A percentile compares a stretch with the other conserved stretches of the same genome.
phyloP scores from a whole-genome alignment of 768 basidiomycete genomes.

The Suillus alpinus region DNA sequence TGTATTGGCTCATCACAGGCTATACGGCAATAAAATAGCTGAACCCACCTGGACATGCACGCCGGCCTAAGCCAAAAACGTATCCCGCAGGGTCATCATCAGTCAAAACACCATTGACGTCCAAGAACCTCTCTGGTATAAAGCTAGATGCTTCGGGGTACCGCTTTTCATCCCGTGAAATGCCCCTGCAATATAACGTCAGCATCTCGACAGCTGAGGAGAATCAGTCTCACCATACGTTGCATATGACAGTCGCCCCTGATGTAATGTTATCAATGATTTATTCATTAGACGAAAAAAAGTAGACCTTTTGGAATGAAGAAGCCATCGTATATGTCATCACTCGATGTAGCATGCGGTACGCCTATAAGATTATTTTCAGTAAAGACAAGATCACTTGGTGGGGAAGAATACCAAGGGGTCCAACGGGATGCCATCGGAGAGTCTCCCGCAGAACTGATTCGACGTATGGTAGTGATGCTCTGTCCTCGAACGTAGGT shows the following conservation, averaged over 20 bases:
- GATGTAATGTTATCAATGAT: no score
- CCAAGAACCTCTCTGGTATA: slow-evolving; percentile 14
- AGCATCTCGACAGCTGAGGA: not conserved
- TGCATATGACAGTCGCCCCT: not conserved
- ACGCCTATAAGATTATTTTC: not conserved
- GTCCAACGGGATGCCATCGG: not conserved
- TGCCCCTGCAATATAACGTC: not conserved
- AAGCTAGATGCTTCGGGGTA: slow-evolving; percentile 11
- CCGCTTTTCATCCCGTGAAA: not conserved
- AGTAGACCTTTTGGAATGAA: slow-evolving; percentile 24
- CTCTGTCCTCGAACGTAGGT: not conserved
- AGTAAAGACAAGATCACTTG: not conserved
- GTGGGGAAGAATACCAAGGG: not conserved
- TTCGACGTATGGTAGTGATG: slow-evolving; percentile 1
- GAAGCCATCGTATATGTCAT: slow-evolving; percentile 39
- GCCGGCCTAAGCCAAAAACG: slow-evolving; percentile 13
- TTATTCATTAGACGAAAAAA: not conserved
- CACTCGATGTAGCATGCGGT: slow-evolving; percentile 9
- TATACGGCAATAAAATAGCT: not conserved
- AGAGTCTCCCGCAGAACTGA: not conserved
- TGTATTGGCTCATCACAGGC: no score
- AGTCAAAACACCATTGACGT: not conserved
- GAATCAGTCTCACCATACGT: not conserved
- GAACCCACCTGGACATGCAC: slow-evolving; percentile 7
- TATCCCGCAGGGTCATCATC: slow-evolving; percentile 7